A percentile compares a stretch with the other conserved stretches of the same genome.
Evolutionary conservation across 345 rosid species (phyloP).

Genomic region (Salix purpurea): DNA sequence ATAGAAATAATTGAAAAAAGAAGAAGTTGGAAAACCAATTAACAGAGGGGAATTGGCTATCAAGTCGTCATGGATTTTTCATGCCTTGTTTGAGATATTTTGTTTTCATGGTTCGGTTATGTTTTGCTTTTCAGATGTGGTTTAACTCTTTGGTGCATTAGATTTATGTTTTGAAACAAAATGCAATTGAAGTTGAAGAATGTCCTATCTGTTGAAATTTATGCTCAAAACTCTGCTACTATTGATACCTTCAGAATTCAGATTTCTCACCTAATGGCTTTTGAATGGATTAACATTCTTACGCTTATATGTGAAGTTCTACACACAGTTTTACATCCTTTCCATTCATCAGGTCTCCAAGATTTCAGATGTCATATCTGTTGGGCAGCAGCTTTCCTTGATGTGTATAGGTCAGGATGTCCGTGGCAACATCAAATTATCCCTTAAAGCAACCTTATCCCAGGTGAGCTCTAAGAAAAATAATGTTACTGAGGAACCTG

Average conservation of each 20-base stretch:
- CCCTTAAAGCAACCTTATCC: constrained; percentile 62
- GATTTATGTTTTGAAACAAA: too few species aligned
- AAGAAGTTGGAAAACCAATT: not conserved
- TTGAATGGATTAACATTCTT: not conserved
- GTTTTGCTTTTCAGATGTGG: not conserved
- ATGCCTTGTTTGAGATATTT: too few species aligned
- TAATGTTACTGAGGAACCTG: constrained; percentile 29
- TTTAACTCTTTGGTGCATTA: too few species aligned
- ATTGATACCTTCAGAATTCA: too few species aligned
- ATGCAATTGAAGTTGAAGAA: too few species aligned
- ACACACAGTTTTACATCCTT: not conserved
- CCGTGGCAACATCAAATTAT: constrained; percentile 88
- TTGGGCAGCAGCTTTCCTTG: constrained; percentile 72
- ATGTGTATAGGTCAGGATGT: constrained; percentile 92
- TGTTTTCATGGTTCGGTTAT: not conserved
- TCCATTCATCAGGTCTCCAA: constrained; percentile 59
- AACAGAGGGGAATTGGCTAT: not conserved
- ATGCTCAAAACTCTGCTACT: not conserved
- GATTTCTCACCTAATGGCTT: not conserved
- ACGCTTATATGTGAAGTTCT: not conserved
- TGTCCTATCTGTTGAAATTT: not conserved
- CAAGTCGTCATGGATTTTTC: not conserved
- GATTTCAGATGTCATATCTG: constrained; percentile 68
- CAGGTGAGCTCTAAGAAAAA: constrained; percentile 23
- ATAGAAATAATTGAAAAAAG: not conserved